Conservation (phyloP, 139 green algal species). For the Closterium sp. region DNA sequence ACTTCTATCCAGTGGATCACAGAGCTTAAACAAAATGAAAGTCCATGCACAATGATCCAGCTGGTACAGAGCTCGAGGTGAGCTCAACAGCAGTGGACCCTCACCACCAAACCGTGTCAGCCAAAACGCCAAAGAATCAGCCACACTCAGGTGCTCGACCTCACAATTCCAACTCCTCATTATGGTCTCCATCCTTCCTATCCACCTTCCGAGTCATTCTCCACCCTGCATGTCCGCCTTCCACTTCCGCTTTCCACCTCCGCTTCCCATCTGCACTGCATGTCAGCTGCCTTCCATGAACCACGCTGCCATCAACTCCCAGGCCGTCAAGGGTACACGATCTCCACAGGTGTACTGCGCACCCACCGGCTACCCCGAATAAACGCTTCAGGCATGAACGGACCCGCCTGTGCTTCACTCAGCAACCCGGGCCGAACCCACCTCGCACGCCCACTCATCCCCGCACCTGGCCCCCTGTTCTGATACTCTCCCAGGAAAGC, state of each 20-base stretch:
- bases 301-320: background rate
- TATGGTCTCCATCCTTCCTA: too few relatives aligned
- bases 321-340: background rate
- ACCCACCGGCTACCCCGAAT: background rate
- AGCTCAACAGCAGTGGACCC: background rate
- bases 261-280: too few relatives aligned
- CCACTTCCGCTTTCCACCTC: background rate
- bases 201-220: too few relatives aligned
- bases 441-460: background rate
- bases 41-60: background rate
- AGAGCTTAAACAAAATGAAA: too few relatives aligned
- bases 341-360: background rate
- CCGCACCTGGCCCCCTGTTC: background rate
- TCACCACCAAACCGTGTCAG: background rate
- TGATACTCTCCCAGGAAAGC: background rate
- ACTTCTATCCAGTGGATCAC: too few relatives aligned
- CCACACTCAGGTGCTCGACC: background rate
- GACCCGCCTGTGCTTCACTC: background rate
- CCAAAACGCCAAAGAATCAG: background rate
- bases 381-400: background rate
- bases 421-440: background rate
- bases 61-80: background rate
- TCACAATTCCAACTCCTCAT: background rate
- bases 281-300: background rate
- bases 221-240: too few relatives aligned